These are phyloP conservation scores for Nemania sp. DNA, from an alignment of 2,329 filamentous ascomycete genomes.

Conservation along the genomic window DNA sequence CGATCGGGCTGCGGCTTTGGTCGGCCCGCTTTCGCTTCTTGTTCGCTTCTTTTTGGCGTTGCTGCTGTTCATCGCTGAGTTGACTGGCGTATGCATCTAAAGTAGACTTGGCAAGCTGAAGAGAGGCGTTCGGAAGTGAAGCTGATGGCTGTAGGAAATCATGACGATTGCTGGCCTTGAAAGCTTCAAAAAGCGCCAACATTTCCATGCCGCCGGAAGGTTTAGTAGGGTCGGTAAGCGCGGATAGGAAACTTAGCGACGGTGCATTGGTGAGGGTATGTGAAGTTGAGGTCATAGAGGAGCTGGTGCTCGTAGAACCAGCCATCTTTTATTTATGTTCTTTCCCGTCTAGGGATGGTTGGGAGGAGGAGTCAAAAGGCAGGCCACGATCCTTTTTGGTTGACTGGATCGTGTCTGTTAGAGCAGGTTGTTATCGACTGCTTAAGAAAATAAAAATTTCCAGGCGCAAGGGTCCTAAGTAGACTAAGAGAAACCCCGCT, in stretches of 20 bases:
- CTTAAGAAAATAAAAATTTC: conserved; percentile 37
- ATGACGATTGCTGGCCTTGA: conserved; percentile 73
- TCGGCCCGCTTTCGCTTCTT: conserved; percentile 80
- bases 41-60: conserved; percentile 73
- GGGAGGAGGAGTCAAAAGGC: conserved; percentile 1
- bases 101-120: conserved; percentile 81
- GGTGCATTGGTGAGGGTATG: conserved; percentile 70
- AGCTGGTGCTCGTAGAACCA: conserved; percentile 62
- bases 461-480: conserved; percentile 39
- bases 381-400: conserved; percentile 24
- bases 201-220: conserved; percentile 55
- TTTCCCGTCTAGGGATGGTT: conserved; percentile 11
- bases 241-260: conserved; percentile 56
- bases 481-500: conserved; percentile 33
- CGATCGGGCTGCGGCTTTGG: conserved; percentile 56
- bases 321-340: conserved; percentile 47
- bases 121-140: conserved; percentile 74
- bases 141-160: conserved; percentile 80
- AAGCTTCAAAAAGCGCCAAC: conserved; percentile 66
- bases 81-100: conserved; percentile 82
- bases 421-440: background rate
- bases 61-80: conserved; percentile 78
- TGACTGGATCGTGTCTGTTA: conserved; percentile 17
- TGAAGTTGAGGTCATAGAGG: conserved; percentile 72
- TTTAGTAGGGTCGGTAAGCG: conserved; percentile 51